phyloP scores from a whole-genome alignment of 495 filamentous ascomycete genomes.

The Penicillium soppii region DNA sequence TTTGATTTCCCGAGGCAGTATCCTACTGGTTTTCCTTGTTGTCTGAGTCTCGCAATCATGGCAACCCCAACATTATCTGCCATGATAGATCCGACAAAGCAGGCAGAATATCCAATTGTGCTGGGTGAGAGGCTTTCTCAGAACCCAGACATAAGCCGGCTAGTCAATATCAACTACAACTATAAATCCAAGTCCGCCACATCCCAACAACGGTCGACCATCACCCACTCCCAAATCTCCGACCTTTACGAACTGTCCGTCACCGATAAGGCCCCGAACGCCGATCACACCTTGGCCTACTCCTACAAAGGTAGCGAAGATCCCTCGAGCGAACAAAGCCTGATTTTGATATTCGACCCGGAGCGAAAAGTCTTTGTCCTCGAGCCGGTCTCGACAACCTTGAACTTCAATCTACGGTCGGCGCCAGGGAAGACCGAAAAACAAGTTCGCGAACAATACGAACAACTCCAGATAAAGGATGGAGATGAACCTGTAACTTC shows the following conservation, averaged over 20 bases:
- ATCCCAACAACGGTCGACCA: slow-evolving; percentile 37
- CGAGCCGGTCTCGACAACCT: slow-evolving; percentile 48
- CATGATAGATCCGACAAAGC: slow-evolving; percentile 50
- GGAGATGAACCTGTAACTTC: slow-evolving; percentile 38
- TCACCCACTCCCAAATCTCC: slow-evolving; percentile 37
- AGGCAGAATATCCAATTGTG: slow-evolving; percentile 48
- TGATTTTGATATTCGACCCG: slow-evolving; percentile 54
- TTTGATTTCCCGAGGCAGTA: background rate
- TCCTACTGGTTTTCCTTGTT: background rate
- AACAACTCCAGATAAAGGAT: slow-evolving; percentile 43
- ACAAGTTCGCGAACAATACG: slow-evolving; percentile 44
- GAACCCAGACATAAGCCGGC: slow-evolving; percentile 19
- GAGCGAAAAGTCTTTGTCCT: slow-evolving; percentile 49
- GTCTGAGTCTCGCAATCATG: slow-evolving; percentile 29
- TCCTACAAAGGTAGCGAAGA: slow-evolving; percentile 52
- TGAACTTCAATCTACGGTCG: slow-evolving; percentile 58
- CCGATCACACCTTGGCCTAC: slow-evolving; percentile 44
- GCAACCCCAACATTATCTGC: slow-evolving; percentile 38
- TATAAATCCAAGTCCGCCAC: slow-evolving; percentile 52
- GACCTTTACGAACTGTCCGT: slow-evolving; percentile 50
- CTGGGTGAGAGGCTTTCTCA: slow-evolving; percentile 41
- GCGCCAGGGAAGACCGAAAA: slow-evolving; percentile 47
- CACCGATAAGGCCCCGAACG: slow-evolving; percentile 46
- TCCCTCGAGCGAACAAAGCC: slow-evolving; percentile 38
- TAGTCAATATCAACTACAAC: slow-evolving; percentile 51